Evolutionary conservation across 208 protist genomes (phyloP).

Genomic region (Balamuthia mandrillaris): DNA sequence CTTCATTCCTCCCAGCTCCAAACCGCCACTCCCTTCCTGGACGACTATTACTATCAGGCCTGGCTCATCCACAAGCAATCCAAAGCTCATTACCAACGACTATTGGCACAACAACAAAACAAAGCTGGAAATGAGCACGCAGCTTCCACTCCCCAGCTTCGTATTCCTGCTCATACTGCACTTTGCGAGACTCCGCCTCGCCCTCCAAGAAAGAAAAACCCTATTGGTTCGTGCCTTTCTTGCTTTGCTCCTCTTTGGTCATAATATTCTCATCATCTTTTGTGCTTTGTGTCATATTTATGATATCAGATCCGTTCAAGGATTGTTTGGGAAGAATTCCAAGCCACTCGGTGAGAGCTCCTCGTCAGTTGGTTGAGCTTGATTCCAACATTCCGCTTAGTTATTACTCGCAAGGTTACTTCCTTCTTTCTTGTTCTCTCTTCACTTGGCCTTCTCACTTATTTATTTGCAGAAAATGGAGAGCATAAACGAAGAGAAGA

Average conservation of each 20-base stretch:
- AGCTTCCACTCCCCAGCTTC: neutral
- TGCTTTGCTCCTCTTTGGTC: neutral
- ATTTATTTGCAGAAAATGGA: neutral
- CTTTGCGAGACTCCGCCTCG: conserved; percentile 50
- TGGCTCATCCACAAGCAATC: neutral
- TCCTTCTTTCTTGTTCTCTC: neutral
- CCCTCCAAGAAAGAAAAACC: neutral
- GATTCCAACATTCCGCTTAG: neutral
- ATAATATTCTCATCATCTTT: neutral
- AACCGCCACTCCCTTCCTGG: conserved; percentile 48
- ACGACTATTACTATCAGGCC: conserved; percentile 59
- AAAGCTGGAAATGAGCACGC: neutral
- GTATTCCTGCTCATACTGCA: conserved; percentile 33
- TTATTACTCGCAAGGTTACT: too few relatives aligned
- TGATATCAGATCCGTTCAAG: conserved; percentile 33
- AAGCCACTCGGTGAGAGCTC: conserved; percentile 52
- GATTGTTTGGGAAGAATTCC: conserved; percentile 51
- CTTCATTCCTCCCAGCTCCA: conserved; percentile 52
- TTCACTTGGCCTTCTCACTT: neutral
- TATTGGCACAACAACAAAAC: neutral
- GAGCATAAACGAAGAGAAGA: neutral
- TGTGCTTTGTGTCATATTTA: neutral
- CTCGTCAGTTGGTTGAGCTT: conserved; percentile 50
- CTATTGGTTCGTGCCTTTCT: neutral
- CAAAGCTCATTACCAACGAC: neutral